Evolutionary conservation across 805 yeast species (phyloP).

Genomic region (Alloascoidea hylecoeti): DNA sequence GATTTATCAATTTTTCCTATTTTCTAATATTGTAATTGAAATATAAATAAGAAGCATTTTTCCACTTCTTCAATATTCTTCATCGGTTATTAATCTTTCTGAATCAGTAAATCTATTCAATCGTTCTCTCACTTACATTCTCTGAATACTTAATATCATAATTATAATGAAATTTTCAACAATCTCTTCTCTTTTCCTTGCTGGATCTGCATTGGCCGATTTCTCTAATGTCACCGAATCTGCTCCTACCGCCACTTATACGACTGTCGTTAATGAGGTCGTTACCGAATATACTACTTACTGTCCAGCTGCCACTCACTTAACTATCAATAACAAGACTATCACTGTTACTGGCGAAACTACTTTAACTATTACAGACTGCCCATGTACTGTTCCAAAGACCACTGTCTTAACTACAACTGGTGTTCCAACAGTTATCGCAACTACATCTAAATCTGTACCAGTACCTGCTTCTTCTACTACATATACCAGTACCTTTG

Average conservation of each 20-base stretch:
- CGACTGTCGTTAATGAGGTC: constrained; percentile 14
- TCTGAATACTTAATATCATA: no score
- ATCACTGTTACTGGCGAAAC: constrained; percentile 51
- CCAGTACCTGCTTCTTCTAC: constrained; percentile 1
- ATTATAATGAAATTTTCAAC: constrained; percentile 1
- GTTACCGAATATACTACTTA: constrained; percentile 55
- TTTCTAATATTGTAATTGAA: no score
- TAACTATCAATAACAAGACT: constrained; percentile 42
- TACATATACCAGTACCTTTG: no score
- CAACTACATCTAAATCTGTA: no score
- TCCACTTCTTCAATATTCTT: no score
- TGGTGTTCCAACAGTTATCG: no score
- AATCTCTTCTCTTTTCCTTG: background rate
- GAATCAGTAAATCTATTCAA: no score
- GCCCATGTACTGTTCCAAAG: constrained; percentile 43
- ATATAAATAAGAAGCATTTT: no score
- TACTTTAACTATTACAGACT: constrained; percentile 56
- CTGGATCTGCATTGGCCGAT: background rate
- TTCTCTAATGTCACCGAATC: background rate
- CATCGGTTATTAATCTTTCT: no score
- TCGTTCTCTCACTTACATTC: no score
- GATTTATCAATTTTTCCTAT: no score
- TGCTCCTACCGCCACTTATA: constrained; percentile 2
- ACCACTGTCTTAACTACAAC: constrained; percentile 4
- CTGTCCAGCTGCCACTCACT: constrained; percentile 50